Percentiles rank a stretch among this genome's conserved stretches.
Evolutionary conservation across 176 grass and related monocot genomes (phyloP).

Genomic region (Alloteropsis semialata): DNA sequence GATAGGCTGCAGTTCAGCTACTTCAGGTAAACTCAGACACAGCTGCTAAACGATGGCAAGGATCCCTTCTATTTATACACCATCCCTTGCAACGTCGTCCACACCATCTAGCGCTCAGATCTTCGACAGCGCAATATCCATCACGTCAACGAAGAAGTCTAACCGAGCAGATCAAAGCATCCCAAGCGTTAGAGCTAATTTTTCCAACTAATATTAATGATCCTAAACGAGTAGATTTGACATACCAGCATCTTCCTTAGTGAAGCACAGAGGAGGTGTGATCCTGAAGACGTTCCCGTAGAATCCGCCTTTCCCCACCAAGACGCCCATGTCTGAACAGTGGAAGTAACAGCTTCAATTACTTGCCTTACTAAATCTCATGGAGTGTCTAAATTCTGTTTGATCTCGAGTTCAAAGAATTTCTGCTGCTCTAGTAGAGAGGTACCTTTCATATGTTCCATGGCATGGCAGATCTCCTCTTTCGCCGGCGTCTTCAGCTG

Average conservation of each 20-base stretch:
- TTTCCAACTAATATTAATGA: not conserved
- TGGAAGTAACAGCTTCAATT: not conserved
- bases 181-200: not conserved
- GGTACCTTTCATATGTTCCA: conserved; percentile 91
- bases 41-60: not conserved
- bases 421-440: too few species aligned
- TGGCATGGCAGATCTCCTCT: conserved; percentile 70
- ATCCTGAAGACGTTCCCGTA: conserved; percentile 98
- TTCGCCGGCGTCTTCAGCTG: conserved; percentile 80
- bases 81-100: not conserved
- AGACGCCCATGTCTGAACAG: conserved; percentile 76
- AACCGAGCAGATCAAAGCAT: not conserved
- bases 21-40: not conserved
- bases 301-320: conserved; percentile 95
- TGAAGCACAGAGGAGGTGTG: conserved; percentile 91
- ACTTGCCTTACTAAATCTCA: too few species aligned
- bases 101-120: conserved; percentile 37
- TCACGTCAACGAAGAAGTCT: conserved; percentile 83
- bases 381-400: too few species aligned
- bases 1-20: not conserved
- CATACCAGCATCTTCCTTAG: conserved; percentile 84
- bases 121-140: conserved; percentile 83
- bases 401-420: not conserved
- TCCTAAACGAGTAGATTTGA: not conserved
- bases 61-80: not conserved